phyloP scores from a whole-genome alignment of 805 yeast species.

The Saturnispora hagleri region DNA sequence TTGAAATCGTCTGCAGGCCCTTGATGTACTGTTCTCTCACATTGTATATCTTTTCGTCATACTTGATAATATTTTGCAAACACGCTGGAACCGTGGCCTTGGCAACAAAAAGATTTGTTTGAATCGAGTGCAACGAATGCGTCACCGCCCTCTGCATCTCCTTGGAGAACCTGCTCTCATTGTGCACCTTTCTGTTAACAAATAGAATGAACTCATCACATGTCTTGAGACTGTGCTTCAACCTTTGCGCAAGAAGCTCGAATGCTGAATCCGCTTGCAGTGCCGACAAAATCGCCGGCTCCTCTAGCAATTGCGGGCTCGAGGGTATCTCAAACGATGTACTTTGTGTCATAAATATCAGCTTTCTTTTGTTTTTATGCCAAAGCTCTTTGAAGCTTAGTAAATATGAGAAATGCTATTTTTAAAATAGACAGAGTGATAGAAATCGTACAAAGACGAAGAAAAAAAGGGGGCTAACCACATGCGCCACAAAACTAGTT shows the following conservation, averaged over 20 bases:
- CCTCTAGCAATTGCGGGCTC: constrained; percentile 4
- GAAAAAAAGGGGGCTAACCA: neutral
- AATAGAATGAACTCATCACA: constrained; percentile 81
- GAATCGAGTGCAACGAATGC: constrained; percentile 28
- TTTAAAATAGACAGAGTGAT: no score
- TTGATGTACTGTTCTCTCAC: constrained; percentile 72
- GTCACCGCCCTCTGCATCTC: constrained; percentile 66
- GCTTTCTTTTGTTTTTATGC: no score
- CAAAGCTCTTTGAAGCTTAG: no score
- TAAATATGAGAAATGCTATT: neutral
- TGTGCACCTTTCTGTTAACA: constrained; percentile 64
- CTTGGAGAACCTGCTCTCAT: constrained; percentile 69
- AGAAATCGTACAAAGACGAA: neutral
- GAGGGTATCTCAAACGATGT: constrained; percentile 6
- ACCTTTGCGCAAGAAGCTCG: constrained; percentile 58
- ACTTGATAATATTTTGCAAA: constrained; percentile 59
- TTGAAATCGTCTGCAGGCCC: constrained; percentile 76
- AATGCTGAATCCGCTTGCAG: constrained; percentile 58
- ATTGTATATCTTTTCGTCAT: constrained; percentile 62
- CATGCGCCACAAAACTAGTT: neutral
- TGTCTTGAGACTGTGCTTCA: constrained; percentile 71
- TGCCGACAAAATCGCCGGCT: neutral
- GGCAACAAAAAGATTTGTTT: constrained; percentile 32
- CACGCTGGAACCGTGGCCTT: constrained; percentile 48
- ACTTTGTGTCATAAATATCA: neutral